These are phyloP conservation scores for Tulasnella calospora DNA, from an alignment of 768 basidiomycete genomes.

Conservation along the genomic window DNA sequence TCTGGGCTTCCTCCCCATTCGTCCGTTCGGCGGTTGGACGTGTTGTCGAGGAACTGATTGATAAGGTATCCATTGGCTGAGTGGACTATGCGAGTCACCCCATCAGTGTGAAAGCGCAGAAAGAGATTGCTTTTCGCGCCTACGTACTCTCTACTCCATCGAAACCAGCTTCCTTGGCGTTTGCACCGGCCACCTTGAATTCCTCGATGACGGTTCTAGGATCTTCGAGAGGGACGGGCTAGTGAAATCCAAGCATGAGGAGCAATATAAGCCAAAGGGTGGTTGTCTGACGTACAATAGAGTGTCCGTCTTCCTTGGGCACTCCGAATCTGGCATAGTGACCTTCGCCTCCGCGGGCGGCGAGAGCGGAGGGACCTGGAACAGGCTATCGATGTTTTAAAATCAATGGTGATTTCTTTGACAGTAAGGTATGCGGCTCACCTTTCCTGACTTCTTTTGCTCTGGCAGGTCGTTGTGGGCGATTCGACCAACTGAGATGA, in stretches of 20 bases:
- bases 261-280: not conserved
- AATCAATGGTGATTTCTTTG: not conserved
- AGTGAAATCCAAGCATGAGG: not conserved
- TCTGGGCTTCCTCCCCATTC: constrained; percentile 45
- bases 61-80: constrained; percentile 38
- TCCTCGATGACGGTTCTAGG: constrained; percentile 40
- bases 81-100: constrained; percentile 30
- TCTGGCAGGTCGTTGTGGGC: constrained; percentile 36
- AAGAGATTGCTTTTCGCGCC: not conserved
- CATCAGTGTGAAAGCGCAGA: too few species aligned
- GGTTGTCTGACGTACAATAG: not conserved
- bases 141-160: constrained; percentile 49
- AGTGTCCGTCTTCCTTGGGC: not conserved
- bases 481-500: constrained; percentile 28
- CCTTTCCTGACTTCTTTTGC: constrained; percentile 40
- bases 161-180: constrained; percentile 52
- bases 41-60: constrained; percentile 40
- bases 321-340: not conserved
- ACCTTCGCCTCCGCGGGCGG: constrained; percentile 39
- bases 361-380: constrained; percentile 45
- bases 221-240: constrained; percentile 40
- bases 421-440: constrained; percentile 23
- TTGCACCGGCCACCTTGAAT: constrained; percentile 45
- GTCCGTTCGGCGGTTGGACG: constrained; percentile 42
- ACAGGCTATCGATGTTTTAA: constrained; percentile 37